These are phyloP conservation scores for Collybia sordida DNA, from an alignment of 768 basidiomycete genomes.

Conservation along the genomic window DNA sequence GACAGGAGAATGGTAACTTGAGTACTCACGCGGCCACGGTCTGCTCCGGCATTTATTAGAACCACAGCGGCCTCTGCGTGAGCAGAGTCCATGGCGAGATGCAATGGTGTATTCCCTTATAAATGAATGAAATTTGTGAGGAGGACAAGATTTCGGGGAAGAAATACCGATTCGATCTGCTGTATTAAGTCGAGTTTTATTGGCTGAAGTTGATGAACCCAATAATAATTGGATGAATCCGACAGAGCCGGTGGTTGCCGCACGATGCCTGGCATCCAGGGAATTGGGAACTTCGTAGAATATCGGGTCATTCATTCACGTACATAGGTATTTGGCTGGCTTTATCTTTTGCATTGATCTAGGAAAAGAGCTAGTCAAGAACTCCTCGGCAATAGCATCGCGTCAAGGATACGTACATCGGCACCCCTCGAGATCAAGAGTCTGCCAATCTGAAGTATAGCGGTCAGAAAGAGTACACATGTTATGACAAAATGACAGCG, in stretches of 20 bases:
- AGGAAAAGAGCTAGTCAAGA: slow-evolving; percentile 27
- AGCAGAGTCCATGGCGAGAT: slow-evolving; percentile 96
- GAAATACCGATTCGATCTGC: slow-evolving; percentile 71
- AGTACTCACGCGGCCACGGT: slow-evolving; percentile 76
- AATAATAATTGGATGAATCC: slow-evolving; percentile 88
- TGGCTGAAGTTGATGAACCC: slow-evolving; percentile 71
- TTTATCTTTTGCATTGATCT: slow-evolving; percentile 95
- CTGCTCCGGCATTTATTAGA: slow-evolving; percentile 94
- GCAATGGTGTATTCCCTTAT: slow-evolving; percentile 91
- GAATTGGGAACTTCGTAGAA: slow-evolving; percentile 17
- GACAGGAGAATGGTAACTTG: slow-evolving; percentile 11
- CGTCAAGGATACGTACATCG: slow-evolving; percentile 64
- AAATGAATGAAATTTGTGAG: slow-evolving; percentile 4
- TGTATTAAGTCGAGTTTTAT: slow-evolving; percentile 84
- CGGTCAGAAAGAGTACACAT: slow-evolving; percentile 24
- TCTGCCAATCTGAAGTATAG: slow-evolving; percentile 72
- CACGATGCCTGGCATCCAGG: slow-evolving; percentile 70
- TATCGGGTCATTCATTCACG: slow-evolving; percentile 24
- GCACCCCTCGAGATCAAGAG: slow-evolving; percentile 85
- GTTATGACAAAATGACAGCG: slow-evolving; percentile 26
- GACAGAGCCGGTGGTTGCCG: slow-evolving; percentile 91
- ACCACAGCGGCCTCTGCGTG: slow-evolving; percentile 89
- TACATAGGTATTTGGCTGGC: slow-evolving; percentile 92
- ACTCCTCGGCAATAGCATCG: slow-evolving; percentile 29
- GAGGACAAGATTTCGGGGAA: slow-evolving; percentile 12